Conservation (phyloP, 2,329 filamentous ascomycete genomes). For the Phymatotrichopsis omnivora region DNA sequence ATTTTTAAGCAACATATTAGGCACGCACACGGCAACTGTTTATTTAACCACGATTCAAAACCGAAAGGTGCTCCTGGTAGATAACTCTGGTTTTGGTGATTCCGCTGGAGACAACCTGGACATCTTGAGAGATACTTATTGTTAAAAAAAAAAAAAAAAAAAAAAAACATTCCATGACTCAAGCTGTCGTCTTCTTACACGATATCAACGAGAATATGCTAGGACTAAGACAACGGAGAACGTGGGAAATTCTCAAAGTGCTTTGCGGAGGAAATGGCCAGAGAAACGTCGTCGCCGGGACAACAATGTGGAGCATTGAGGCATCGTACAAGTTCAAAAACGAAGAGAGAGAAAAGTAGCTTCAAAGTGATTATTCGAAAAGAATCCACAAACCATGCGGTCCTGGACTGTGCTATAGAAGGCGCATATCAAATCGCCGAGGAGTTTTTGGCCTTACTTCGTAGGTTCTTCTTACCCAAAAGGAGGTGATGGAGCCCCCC, state of each 20-base stretch:
- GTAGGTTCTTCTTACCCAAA: constrained; percentile 1
- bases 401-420: not conserved
- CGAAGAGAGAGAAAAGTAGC: constrained; percentile 8
- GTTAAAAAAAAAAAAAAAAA: no score
- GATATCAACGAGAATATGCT: constrained; percentile 13
- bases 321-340: not conserved
- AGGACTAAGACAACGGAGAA: constrained; percentile 7
- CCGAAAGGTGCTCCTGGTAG: constrained; percentile 22
- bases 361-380: constrained; percentile 5
- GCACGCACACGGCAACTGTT: constrained; percentile 18
- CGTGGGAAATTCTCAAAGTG: constrained; percentile 15
- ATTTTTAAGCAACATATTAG: constrained; percentile 14
- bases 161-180: constrained; percentile 1
- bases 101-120: constrained; percentile 25
- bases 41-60: constrained; percentile 17
- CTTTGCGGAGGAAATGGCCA: constrained; percentile 10
- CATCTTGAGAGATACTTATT: constrained; percentile 22
- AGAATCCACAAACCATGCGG: no score
- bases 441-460: constrained; percentile 4
- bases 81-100: constrained; percentile 28
- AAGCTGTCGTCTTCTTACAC: constrained; percentile 15
- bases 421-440: constrained; percentile 6
- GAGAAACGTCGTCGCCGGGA: constrained; percentile 15
- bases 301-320: constrained; percentile 12
- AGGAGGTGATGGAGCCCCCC: constrained; percentile 13